phyloP scores from a whole-genome alignment of 176 grass and related monocot species.

The Triticum urartu region DNA sequence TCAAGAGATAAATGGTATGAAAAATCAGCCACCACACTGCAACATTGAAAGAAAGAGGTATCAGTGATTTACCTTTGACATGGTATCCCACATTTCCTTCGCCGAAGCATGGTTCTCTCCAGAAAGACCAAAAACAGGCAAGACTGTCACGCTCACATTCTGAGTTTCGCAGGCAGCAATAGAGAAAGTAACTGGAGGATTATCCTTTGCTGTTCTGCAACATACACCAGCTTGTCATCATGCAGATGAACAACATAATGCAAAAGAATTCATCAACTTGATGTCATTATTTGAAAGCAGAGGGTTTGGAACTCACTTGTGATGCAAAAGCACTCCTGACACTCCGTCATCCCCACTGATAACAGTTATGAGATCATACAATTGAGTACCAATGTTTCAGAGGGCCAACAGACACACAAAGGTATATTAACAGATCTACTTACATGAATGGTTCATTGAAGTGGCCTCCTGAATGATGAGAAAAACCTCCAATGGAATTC shows the following conservation, averaged over 20 bases:
- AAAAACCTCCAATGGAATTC: slow-evolving; percentile 99
- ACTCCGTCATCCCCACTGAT: slow-evolving; percentile 90
- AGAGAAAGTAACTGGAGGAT: slow-evolving; percentile 93
- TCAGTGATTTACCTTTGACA: slow-evolving; percentile 61
- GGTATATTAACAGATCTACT: slow-evolving; percentile 31
- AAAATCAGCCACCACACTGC: not conserved
- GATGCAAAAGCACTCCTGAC: slow-evolving; percentile 96
- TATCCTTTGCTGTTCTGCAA: slow-evolving; percentile 96
- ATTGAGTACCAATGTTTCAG: slow-evolving; percentile 1
- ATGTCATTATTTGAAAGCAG: slow-evolving; percentile 25
- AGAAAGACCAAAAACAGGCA: slow-evolving; percentile 87
- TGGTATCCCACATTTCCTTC: slow-evolving; percentile 84
- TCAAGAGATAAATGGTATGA: not conserved
- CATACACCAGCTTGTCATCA: slow-evolving; percentile 29
- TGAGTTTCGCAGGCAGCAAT: slow-evolving; percentile 95
- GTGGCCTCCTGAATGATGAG: slow-evolving; percentile 87
- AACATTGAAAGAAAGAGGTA: not conserved
- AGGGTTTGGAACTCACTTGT: slow-evolving; percentile 68
- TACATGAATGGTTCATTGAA: slow-evolving; percentile 97
- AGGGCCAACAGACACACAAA: not conserved
- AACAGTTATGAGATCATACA: slow-evolving; percentile 22
- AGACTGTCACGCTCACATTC: slow-evolving; percentile 94
- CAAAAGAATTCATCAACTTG: not conserved
- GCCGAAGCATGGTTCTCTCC: slow-evolving; percentile 65
- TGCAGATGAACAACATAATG: not conserved